Base-by-base conservation (phyloP, 2,329 filamentous ascomycete genomes). In the Elsinoe australis region DNA sequence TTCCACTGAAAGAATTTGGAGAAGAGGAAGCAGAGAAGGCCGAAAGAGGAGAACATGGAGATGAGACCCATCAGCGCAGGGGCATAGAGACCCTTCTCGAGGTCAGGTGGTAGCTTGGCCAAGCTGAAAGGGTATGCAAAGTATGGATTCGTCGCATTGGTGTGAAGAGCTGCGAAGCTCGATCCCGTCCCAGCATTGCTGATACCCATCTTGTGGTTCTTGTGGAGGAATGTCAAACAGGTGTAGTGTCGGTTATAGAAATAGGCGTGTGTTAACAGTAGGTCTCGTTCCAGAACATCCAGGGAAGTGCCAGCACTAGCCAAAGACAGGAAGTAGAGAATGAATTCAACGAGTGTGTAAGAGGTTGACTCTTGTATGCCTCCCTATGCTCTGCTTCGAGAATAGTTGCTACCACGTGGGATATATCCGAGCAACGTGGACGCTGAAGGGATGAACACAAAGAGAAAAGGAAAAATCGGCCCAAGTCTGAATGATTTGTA, bases 51-150 rank as follows among this genome's bases (percentile, higher is more conserved):
- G 7, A 51, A 32, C n/a, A 61, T 56, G 1, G 62, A 65, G 5
- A 62, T 46, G 1, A 60, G 44, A 2, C 58, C 62, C 9, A 61
- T 50, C 4, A 58, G 46, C 7, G 56, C 62, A 19, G 62, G 52
- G 3, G 57, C 54, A 2, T 63, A 50, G n/a, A 64, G 54, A 34
- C 61, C 62, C 28, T 55, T 41, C 21, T 55, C 53, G 7, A 62
- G 41, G 3, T 19, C 45, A 1, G 22, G 22, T 5, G 56, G 45
- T 10, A 65, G 55, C 4, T 51, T 49, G 1, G 47, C 35, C 15
- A 55, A 36, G 51, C 57, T 61, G 56, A 61, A 61, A 2, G 62
- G 62, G 33, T 52, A 35, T 10, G 58, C 54, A 29, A 59, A 64
- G 52, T 61, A 63, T 28, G 48, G 29, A 9, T 50, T 46, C 19